Evolutionary conservation across 345 rosid species (phyloP).

Genomic region (Laguncularia racemosa): DNA sequence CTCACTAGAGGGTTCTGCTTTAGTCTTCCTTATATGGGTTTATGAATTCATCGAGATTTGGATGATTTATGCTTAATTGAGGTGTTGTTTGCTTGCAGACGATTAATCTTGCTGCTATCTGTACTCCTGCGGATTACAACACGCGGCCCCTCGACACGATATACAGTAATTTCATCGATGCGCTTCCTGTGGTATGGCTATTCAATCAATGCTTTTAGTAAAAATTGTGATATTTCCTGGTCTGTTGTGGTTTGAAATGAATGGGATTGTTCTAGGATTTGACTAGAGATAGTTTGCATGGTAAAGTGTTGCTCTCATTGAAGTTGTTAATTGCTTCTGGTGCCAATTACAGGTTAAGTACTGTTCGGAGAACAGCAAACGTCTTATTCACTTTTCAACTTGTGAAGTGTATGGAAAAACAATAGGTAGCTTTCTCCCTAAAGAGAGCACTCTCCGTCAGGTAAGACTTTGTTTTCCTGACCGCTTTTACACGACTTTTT

Average conservation of each 20-base stretch:
- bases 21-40: too few relatives aligned
- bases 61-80: neutral
- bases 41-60: too few relatives aligned
- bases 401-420: conserved; percentile 99
- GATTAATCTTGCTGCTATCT: conserved; percentile 95
- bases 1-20: too few relatives aligned
- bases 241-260: too few relatives aligned
- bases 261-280: too few relatives aligned
- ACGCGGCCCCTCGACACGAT: conserved; percentile 98
- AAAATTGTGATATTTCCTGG: too few relatives aligned
- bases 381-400: conserved; percentile 95
- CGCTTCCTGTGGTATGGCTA: conserved; percentile 85
- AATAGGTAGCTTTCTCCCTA: conserved; percentile 88
- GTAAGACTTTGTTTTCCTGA: conserved; percentile 32
- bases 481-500: neutral
- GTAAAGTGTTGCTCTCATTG: neutral
- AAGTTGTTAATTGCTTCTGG: conserved; percentile 16
- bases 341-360: conserved; percentile 64
- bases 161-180: conserved; percentile 96
- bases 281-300: too few relatives aligned
- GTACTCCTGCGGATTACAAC: conserved; percentile 99
- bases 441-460: conserved; percentile 85
- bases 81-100: conserved; percentile 29
- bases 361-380: conserved; percentile 96
- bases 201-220: neutral